phyloP scores from a whole-genome alignment of 2,329 filamentous ascomycete genomes.

The Pestalotiopsis sp. region DNA sequence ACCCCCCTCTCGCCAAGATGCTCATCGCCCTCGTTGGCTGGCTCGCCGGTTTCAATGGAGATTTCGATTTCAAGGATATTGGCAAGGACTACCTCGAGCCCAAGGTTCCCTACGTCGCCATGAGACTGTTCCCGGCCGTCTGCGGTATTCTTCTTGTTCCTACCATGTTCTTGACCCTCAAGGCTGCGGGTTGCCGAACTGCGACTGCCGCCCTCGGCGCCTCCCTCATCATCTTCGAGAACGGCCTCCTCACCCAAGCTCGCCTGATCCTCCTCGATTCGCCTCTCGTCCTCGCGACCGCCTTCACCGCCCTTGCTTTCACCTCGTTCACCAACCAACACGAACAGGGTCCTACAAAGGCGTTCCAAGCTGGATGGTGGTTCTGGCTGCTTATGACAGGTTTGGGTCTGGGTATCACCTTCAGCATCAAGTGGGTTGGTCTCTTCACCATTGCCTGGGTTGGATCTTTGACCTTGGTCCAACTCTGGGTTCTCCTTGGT shows the following conservation, averaged over 20 bases:
- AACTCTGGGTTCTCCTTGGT: constrained; percentile 93
- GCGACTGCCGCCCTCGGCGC: constrained; percentile 83
- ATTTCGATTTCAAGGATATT: constrained; percentile 99
- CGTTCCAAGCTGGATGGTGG: constrained; percentile 93
- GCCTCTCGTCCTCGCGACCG: constrained; percentile 90
- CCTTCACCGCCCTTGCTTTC: constrained; percentile 87
- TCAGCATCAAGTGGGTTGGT: constrained; percentile 98
- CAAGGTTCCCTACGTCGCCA: constrained; percentile 93
- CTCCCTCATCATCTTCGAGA: constrained; percentile 91
- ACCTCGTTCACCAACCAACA: constrained; percentile 96
- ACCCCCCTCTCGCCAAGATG: constrained; percentile 94
- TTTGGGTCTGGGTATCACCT: constrained; percentile 83
- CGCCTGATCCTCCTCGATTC: constrained; percentile 96
- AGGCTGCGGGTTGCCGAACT: constrained; percentile 86
- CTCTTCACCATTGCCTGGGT: constrained; percentile 99
- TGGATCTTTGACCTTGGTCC: constrained; percentile 83
- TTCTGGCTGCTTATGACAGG: constrained; percentile 93
- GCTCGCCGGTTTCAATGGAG: constrained; percentile 90
- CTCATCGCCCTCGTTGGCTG: constrained; percentile 94
- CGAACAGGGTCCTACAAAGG: constrained; percentile 85
- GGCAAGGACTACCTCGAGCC: constrained; percentile 98
- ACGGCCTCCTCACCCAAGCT: constrained; percentile 92
- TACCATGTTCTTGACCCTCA: constrained; percentile 92
- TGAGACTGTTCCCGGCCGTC: constrained; percentile 91
- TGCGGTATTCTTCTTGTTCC: constrained; percentile 88